Conservation (phyloP, 768 basidiomycete genomes). For the Coprinopsis sp. region DNA sequence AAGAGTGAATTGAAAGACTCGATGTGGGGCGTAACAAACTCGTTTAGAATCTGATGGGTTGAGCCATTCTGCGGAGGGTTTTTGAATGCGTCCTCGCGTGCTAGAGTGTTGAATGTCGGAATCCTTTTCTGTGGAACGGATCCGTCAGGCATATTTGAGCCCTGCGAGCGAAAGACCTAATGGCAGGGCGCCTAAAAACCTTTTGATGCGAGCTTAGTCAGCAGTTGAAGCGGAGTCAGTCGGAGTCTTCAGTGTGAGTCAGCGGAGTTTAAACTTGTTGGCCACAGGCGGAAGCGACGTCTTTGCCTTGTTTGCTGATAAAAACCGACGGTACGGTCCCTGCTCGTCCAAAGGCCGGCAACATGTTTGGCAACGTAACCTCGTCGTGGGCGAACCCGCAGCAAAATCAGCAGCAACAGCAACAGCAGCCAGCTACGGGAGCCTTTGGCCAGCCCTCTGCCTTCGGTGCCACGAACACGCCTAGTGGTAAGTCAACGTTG, state of each 20-base stretch:
- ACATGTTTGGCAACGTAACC: conserved; percentile 51
- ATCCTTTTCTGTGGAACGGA: conserved; percentile 32
- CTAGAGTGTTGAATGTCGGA: conserved; percentile 77
- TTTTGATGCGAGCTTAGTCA: too few species aligned
- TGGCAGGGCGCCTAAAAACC: too few species aligned
- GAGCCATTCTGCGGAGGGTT: conserved; percentile 66
- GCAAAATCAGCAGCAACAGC: conserved; percentile 59
- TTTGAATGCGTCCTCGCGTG: conserved; percentile 72
- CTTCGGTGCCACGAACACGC: conserved; percentile 49
- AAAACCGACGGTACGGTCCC: conserved; percentile 1
- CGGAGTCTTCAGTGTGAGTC: too few species aligned
- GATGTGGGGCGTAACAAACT: conserved; percentile 90
- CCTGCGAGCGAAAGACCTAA: conserved; percentile 11
- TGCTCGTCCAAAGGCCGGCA: conserved; percentile 15
- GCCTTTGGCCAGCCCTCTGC: conserved; percentile 69
- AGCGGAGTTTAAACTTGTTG: conserved; percentile 11
- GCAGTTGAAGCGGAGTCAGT: conserved; percentile 4
- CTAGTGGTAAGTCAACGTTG: conserved; percentile 33
- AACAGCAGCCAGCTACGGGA: conserved; percentile 46
- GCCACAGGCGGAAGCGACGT: background rate
- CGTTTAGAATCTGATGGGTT: conserved; percentile 78
- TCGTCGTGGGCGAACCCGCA: conserved; percentile 70
- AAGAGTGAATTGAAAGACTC: conserved; percentile 97
- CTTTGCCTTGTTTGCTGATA: background rate
- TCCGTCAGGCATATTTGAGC: conserved; percentile 46